Conservation (phyloP, 345 rosid genomes). For the Eucalyptus erythrocorys region DNA sequence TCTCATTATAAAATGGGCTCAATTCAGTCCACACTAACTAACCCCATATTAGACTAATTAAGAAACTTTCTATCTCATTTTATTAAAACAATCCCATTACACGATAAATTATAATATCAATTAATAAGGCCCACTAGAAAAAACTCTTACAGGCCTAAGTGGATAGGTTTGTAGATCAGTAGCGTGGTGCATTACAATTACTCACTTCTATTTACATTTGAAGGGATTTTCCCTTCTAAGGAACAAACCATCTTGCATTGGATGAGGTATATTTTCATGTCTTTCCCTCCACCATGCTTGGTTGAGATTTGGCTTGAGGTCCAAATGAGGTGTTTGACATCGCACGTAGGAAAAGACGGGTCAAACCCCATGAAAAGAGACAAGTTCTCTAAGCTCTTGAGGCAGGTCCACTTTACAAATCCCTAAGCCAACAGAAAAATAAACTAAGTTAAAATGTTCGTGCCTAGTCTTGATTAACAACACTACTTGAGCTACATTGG, state of each 20-base stretch:
- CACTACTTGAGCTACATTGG: background rate
- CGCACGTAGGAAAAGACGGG: background rate
- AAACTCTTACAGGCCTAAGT: background rate
- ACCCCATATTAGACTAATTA: too few relatives aligned
- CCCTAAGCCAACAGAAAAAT: background rate
- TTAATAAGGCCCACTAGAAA: too few relatives aligned
- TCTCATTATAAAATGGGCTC: too few relatives aligned
- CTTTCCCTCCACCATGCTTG: background rate
- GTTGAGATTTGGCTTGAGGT: background rate
- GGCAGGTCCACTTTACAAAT: background rate
- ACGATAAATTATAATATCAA: too few relatives aligned
- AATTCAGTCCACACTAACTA: too few relatives aligned
- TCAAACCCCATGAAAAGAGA: background rate
- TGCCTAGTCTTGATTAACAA: background rate
- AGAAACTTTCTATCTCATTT: too few relatives aligned
- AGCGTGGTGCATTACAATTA: background rate
- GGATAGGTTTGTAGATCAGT: background rate
- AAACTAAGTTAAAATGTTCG: background rate
- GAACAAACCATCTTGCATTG: background rate
- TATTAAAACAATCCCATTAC: too few relatives aligned
- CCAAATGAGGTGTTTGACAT: background rate
- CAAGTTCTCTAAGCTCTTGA: background rate
- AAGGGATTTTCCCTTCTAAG: background rate
- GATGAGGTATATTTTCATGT: background rate
- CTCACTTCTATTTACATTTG: background rate